Evolutionary conservation across 2,329 filamentous ascomycete species (phyloP).

Genomic region (Paramyrothecium sp.): DNA sequence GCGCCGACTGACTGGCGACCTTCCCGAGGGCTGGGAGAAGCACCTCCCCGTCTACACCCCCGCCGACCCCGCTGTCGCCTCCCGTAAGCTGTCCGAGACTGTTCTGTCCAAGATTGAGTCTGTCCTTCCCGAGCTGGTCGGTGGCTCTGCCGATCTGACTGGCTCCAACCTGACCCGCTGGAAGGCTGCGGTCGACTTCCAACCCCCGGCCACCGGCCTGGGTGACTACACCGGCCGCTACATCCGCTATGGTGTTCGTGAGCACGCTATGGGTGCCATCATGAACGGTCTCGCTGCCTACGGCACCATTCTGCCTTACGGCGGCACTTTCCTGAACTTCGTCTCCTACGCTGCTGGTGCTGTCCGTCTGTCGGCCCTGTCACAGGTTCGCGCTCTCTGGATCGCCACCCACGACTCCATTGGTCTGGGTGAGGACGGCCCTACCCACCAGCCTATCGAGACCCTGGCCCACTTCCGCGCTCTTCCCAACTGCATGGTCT

Average conservation of each 20-base stretch:
- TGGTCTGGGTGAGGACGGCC: constrained; percentile 96
- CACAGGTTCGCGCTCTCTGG: constrained; percentile 89
- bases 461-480: constrained; percentile 98
- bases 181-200: constrained; percentile 97
- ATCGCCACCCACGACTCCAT: constrained; percentile 98
- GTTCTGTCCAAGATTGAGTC: constrained; percentile 86
- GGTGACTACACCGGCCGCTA: constrained; percentile 92
- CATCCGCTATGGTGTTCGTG: constrained; percentile 86
- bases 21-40: constrained; percentile 97
- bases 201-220: constrained; percentile 80
- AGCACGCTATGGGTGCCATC: constrained; percentile 89
- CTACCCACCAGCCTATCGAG: constrained; percentile 99
- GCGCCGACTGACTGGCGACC: constrained; percentile 77
- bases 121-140: constrained; percentile 84
- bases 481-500: constrained; percentile 98
- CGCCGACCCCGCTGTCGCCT: constrained; percentile 79
- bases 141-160: constrained; percentile 96
- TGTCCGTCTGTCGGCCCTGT: constrained; percentile 89
- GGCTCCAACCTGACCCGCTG: constrained; percentile 98
- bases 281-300: constrained; percentile 96
- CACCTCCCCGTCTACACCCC: constrained; percentile 87
- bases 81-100: constrained; percentile 93
- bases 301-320: constrained; percentile 89
- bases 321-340: constrained; percentile 98
- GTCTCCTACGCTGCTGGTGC: constrained; percentile 96